These are phyloP conservation scores for Colletotrichum sp. DNA, from an alignment of 2,329 filamentous ascomycete genomes.

Conservation along the genomic window DNA sequence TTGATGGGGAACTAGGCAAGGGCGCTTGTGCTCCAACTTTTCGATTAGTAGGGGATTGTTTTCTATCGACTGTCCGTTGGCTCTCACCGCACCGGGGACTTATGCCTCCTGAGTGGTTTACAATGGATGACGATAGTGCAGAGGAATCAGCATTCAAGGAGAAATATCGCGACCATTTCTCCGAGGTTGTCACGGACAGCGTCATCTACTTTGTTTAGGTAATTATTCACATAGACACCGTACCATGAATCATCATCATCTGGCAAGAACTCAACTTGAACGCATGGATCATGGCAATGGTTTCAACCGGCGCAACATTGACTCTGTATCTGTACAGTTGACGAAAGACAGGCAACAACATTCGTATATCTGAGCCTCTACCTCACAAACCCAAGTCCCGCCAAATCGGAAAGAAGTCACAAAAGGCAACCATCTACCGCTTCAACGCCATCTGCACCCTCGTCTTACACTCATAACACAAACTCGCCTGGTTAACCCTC, in stretches of 20 bases:
- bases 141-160: not conserved
- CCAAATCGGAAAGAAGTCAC: not conserved
- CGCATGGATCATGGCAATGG: not conserved
- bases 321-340: not conserved
- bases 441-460: constrained; percentile 2
- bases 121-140: not conserved
- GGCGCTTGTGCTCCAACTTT: not conserved
- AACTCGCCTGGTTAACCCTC: constrained; percentile 3
- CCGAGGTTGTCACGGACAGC: not conserved
- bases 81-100: not conserved
- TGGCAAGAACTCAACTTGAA: not conserved
- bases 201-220: not conserved
- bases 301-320: not conserved
- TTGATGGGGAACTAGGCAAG: not conserved
- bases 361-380: not conserved
- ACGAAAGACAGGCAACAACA: not conserved
- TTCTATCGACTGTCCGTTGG: not conserved
- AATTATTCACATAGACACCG: not conserved
- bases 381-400: not conserved
- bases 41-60: not conserved
- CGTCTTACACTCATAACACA: constrained; percentile 17
- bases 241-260: not conserved
- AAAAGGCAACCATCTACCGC: not conserved
- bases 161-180: not conserved
- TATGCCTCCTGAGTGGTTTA: not conserved